Evolutionary conservation across 2,329 filamentous ascomycete species (phyloP), one percentile per base, ranked within the genome.

Genomic region (Didymella lethalis): DNA sequence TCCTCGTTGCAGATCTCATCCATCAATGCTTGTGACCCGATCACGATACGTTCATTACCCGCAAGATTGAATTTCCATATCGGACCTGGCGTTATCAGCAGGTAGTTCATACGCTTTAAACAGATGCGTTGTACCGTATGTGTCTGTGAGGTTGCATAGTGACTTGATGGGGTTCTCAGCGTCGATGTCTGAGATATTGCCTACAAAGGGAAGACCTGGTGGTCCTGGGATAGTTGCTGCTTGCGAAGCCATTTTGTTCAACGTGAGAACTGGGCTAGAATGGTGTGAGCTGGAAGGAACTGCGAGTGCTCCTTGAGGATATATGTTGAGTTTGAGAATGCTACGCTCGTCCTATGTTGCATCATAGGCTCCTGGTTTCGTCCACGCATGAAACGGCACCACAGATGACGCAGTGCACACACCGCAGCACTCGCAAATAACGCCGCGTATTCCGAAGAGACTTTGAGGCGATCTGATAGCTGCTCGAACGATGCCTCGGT

Each of bases 121-220:
- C 1, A 6, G 16, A 18, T 43, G 28, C 14, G n/a, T 46, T 77
- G 64, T 69, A 88, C 88, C 89, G 76, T 91, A 90, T 59, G 83
- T 85, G 40, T 90, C 84, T 25, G 86, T 85, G 48, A 92, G 78
- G 11, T 83, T 79, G 6, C 75, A 71, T 20, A 90, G 74, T 25
- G 86, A 86, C 23, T 81, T 77, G 2, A 86, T 71, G 0, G 88
- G 85, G 23, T 84, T 80, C n/a, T 84, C 82, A 0, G 81, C 75
- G 57, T 89, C 84, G 62, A 93, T 83, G 63, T 90, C 87, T 53
- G 79, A 78, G 29, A 89, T 71, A 65, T 92, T 90, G 28, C 90
- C 89, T 25, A 92, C 62, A 26, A 92, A 73, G 1, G 88, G 89
- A 55, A 89, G 78, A 2, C 86, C 87, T 53, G 81, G 82, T 26